Base-by-base conservation (phyloP, 2,329 filamentous ascomycete species). In the Fusarium multiceps region DNA sequence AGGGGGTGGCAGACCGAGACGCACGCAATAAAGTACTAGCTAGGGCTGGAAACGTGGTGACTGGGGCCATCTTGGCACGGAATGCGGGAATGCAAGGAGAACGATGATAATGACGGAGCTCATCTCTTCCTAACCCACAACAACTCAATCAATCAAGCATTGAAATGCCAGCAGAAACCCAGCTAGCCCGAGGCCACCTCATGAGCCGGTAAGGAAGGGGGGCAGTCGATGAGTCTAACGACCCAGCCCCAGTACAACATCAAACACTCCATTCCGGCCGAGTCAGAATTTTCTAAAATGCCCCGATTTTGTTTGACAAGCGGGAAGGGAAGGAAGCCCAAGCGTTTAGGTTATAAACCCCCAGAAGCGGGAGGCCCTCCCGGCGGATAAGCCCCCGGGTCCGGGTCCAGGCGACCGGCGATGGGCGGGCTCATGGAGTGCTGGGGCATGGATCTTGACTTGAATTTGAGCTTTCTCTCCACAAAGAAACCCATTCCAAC, bases 41-140 rank as follows among this genome's bases (percentile, higher is more conserved):
- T 64, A 68, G 68, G 68, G 68, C 63, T 71, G 63, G 68, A 70
- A 70, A 71, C 68, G 68, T 70, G 68, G 68, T 71, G 34, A 70
- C 67, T 64, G 67, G 65, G 55, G 40, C 43, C 20, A 34, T 48
- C 67, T 70, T 68, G 67, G 67, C 67, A 55, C 49, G 63, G 63
- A 66, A 71, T 68, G 67, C 68, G 63, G 67, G 68, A 70, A 71
- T 70, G 67, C 67, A 70, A 66, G 67, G 67, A 71, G 67, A 67
- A 63, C 62, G 43, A 67, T 40, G 66, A 67, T 54, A 51, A 66
- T 62, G 66, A 69, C 49, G 50, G 58, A 63, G 64, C 67, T 68
- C 67, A 54, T 70, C 67, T 64, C 55, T 55, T 64, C 34, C 46
- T 34, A 56, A 60, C 59, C 67, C 67, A 68, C 58, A 56, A 66